Percentiles rank a stretch among this genome's conserved stretches.
These are phyloP conservation scores for Bidens hawaiensis DNA, from an alignment of 140 eudicot species.

Conservation along the genomic window DNA sequence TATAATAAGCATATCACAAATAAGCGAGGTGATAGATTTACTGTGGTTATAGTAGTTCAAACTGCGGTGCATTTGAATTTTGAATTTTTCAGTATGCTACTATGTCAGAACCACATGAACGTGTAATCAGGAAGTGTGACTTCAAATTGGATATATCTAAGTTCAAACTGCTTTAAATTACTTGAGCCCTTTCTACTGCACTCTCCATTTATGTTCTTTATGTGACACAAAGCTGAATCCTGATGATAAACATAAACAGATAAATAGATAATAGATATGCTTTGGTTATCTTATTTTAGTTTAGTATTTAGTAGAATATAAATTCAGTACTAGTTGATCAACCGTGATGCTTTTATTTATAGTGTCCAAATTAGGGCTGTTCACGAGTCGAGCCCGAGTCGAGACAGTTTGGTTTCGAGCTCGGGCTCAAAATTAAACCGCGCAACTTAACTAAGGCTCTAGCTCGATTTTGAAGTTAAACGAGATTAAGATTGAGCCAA, in stretches of 20 bases:
- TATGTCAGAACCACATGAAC: not conserved
- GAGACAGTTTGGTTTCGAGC: too few species aligned
- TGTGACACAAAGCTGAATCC: not conserved
- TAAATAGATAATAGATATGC: not conserved
- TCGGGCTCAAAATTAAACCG: too few species aligned
- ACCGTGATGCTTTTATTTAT: too few species aligned
- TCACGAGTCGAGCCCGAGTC: too few species aligned
- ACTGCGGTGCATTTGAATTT: not conserved
- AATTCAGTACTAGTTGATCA: too few species aligned
- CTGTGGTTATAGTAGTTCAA: not conserved
- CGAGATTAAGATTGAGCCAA: too few species aligned
- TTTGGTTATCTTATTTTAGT: not conserved
- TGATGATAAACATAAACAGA: not conserved
- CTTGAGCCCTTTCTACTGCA: not conserved
- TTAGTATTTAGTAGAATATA: not conserved
- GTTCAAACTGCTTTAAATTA: not conserved
- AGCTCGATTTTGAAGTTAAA: too few species aligned
- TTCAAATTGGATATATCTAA: not conserved
- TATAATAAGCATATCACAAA: too few species aligned
- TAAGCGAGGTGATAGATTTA: not conserved
- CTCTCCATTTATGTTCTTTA: not conserved
- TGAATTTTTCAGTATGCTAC: not conserved
- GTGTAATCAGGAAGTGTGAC: not conserved
- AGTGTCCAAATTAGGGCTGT: too few species aligned
- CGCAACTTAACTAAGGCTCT: too few species aligned